phyloP scores from a whole-genome alignment of 495 filamentous ascomycete species.

The Neurospora sp. region DNA sequence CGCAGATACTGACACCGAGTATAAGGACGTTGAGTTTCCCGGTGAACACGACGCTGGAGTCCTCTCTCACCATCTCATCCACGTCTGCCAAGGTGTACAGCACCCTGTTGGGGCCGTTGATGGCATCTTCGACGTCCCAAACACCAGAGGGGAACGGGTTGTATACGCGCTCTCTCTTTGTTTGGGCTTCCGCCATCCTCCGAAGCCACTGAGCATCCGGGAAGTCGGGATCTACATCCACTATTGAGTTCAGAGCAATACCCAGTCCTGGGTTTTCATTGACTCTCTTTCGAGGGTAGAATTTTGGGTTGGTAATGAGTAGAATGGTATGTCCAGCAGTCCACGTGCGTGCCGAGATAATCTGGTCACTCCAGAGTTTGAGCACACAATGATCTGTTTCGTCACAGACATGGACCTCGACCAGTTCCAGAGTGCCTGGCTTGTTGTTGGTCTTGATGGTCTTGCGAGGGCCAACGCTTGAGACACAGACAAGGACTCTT shows the following conservation, averaged over 20 bases:
- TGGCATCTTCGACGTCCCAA: conserved; percentile 41
- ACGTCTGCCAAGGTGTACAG: conserved; percentile 50
- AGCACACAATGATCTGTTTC: conserved; percentile 45
- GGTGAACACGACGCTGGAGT: conserved; percentile 33
- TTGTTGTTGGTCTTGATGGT: conserved; percentile 39
- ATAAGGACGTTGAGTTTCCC: conserved; percentile 51
- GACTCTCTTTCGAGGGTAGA: conserved; percentile 16
- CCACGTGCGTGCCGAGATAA: conserved; percentile 41
- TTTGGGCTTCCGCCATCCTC: conserved; percentile 36
- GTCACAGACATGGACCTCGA: conserved; percentile 49
- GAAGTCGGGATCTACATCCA: conserved; percentile 50
- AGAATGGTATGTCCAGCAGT: conserved; percentile 43
- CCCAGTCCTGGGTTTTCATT: conserved; percentile 25
- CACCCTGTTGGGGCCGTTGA: conserved; percentile 32
- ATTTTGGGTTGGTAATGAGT: conserved; percentile 43
- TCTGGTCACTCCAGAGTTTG: conserved; percentile 42
- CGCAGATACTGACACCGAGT: conserved; percentile 40
- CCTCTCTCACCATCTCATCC: conserved; percentile 42
- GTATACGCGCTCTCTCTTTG: conserved; percentile 43
- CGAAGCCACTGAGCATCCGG: conserved; percentile 49
- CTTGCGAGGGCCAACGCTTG: conserved; percentile 43
- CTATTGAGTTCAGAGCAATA: conserved; percentile 34
- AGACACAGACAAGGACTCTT: conserved; percentile 46
- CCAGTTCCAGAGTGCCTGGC: conserved; percentile 26
- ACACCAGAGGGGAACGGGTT: conserved; percentile 39